Percentiles rank a stretch among this genome's conserved stretches.
phyloP scores from a whole-genome alignment of 2,329 filamentous ascomycete species.

The Hymenoscyphus albidus region DNA sequence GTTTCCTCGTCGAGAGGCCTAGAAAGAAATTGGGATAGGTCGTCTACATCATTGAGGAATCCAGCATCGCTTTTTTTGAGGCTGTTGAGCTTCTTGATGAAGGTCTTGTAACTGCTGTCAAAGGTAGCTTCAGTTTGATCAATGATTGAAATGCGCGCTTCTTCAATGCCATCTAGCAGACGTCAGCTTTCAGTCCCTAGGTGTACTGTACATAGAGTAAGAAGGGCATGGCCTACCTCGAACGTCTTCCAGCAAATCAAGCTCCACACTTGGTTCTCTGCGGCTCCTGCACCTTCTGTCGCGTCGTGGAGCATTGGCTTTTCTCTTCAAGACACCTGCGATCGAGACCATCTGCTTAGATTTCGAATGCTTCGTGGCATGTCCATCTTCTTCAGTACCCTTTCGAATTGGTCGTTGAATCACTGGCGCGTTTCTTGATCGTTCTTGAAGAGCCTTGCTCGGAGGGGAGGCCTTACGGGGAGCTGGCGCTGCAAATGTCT shows the following conservation, averaged over 20 bases:
- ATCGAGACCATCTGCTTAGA: conserved; percentile 18
- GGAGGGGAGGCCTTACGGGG: background rate
- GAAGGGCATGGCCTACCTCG: conserved; percentile 11
- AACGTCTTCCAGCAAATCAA: conserved; percentile 16
- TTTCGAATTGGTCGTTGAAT: conserved; percentile 5
- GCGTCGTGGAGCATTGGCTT: conserved; percentile 6
- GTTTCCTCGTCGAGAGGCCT: conserved; percentile 24
- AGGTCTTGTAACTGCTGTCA: conserved; percentile 15
- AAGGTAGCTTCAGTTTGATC: conserved; percentile 17
- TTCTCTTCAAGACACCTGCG: conserved; percentile 27
- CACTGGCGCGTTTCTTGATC: background rate
- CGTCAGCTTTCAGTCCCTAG: conserved; percentile 5
- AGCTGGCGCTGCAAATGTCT: background rate
- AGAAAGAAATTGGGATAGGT: conserved; percentile 10
- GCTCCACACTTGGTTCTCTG: conserved; percentile 17
- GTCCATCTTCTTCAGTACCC: background rate
- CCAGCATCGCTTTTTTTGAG: conserved; percentile 11
- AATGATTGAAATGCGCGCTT: conserved; percentile 18
- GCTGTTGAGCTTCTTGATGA: conserved; percentile 13
- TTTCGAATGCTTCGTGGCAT: conserved; percentile 3
- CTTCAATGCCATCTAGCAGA: conserved; percentile 24
- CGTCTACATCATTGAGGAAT: conserved; percentile 19
- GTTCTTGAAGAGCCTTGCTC: background rate
- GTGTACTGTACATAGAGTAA: background rate
- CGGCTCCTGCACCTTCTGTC: conserved; percentile 17